Evolutionary conservation across 2,329 filamentous ascomycete species (phyloP).

Genomic region (Ceratocystis ficicola): DNA sequence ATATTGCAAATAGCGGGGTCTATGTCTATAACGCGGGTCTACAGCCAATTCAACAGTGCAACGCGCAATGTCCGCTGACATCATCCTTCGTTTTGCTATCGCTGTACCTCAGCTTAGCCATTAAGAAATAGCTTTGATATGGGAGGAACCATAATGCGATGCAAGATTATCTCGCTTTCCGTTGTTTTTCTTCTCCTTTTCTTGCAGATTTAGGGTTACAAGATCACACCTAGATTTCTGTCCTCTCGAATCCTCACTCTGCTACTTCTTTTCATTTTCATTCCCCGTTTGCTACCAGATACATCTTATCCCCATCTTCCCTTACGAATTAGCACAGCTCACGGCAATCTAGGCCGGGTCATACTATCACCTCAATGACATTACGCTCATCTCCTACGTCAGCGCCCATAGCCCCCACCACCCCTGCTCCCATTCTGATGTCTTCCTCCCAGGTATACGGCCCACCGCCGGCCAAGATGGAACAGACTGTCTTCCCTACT

Average conservation of each 20-base stretch:
- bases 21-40: not conserved
- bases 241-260: not conserved
- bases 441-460: conserved; percentile 30
- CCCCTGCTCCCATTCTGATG: not conserved
- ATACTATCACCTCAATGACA: not conserved
- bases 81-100: not conserved
- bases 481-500: conserved; percentile 33
- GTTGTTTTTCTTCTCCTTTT: not conserved
- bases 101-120: not conserved
- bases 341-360: no score
- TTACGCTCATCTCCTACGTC: not conserved
- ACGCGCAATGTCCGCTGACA: not conserved
- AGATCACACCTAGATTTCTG: not conserved
- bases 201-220: not conserved
- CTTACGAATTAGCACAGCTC: not conserved
- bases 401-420: not conserved
- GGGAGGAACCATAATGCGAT: not conserved
- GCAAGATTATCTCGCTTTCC: not conserved
- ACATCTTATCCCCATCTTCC: no score
- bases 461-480: conserved; percentile 24
- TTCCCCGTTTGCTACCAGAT: no score
- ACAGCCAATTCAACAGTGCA: not conserved
- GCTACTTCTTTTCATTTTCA: not conserved
- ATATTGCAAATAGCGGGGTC: not conserved
- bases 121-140: not conserved